Conservation (phyloP, 306 rosid genomes). For the Acmispon strigosus region DNA sequence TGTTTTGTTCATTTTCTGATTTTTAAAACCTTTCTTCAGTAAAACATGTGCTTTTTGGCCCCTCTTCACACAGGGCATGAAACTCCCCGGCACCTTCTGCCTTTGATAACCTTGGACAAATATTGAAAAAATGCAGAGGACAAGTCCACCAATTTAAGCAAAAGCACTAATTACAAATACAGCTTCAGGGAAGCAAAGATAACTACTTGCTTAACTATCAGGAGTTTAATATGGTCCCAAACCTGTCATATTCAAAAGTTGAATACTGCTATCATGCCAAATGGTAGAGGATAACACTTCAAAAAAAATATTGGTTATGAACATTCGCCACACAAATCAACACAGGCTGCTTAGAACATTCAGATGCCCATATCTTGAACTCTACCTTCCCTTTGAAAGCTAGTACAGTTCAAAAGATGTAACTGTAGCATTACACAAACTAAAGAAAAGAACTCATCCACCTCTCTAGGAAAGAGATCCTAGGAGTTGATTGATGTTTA, state of each 20-base stretch:
- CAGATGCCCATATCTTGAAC: neutral
- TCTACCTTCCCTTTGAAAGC: neutral
- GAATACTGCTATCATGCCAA: conserved; percentile 6
- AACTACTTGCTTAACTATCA: neutral
- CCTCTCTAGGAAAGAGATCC: neutral
- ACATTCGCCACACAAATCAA: conserved; percentile 5
- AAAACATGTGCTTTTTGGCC: neutral
- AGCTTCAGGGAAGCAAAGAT: conserved; percentile 9
- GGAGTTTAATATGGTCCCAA: neutral
- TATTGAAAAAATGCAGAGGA: conserved; percentile 13
- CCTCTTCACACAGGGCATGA: neutral
- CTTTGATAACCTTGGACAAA: neutral
- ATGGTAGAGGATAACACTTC: neutral
- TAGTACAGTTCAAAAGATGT: neutral
- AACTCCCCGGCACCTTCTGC: neutral
- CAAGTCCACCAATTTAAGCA: neutral
- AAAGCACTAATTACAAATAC: neutral
- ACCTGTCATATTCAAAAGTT: conserved; percentile 1
- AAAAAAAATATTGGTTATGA: neutral
- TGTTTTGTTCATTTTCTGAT: neutral
- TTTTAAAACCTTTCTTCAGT: neutral
- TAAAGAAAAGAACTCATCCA: neutral
- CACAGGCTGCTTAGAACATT: conserved; percentile 9
- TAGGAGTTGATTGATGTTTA: neutral
- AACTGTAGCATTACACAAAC: conserved; percentile 7